Percentiles rank a stretch among this genome's conserved stretches.
Evolutionary conservation across 2,329 filamentous ascomycete species (phyloP).

Genomic region (Lachnum nothofagi): DNA sequence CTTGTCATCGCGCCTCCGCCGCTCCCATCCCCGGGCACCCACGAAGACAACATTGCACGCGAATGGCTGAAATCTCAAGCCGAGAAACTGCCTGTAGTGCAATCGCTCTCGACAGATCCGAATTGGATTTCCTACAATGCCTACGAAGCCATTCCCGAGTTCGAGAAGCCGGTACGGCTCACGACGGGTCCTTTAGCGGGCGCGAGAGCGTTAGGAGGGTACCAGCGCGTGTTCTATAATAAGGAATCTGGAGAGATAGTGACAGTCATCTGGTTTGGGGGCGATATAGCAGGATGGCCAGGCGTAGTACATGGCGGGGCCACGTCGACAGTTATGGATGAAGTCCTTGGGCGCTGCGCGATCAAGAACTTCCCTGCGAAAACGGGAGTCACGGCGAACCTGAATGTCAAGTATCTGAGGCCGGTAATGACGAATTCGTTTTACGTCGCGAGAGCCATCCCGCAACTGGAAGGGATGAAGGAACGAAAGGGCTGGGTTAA

Average conservation of each 20-base stretch:
- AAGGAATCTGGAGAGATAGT: conserved; percentile 51
- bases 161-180: conserved; percentile 30
- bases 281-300: conserved; percentile 64
- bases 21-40: conserved; percentile 36
- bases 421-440: conserved; percentile 56
- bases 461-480: conserved; percentile 36
- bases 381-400: conserved; percentile 51
- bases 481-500: conserved; percentile 50
- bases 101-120: conserved; percentile 41
- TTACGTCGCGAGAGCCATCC: conserved; percentile 55
- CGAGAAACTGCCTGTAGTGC: conserved; percentile 44
- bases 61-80: conserved; percentile 40
- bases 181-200: conserved; percentile 42
- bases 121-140: conserved; percentile 39
- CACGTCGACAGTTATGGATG: conserved; percentile 64
- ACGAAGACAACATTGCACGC: conserved; percentile 40
- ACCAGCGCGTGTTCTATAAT: conserved; percentile 62
- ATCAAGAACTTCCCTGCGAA: conserved; percentile 43
- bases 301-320: conserved; percentile 66
- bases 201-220: conserved; percentile 40
- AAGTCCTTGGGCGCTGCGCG: conserved; percentile 61
- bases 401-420: conserved; percentile 57
- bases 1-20: conserved; percentile 42
- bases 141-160: conserved; percentile 31
- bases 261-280: conserved; percentile 63